Evolutionary conservation across 495 filamentous ascomycete genomes (phyloP).

Genomic region (Astrocystis sublimbata): DNA sequence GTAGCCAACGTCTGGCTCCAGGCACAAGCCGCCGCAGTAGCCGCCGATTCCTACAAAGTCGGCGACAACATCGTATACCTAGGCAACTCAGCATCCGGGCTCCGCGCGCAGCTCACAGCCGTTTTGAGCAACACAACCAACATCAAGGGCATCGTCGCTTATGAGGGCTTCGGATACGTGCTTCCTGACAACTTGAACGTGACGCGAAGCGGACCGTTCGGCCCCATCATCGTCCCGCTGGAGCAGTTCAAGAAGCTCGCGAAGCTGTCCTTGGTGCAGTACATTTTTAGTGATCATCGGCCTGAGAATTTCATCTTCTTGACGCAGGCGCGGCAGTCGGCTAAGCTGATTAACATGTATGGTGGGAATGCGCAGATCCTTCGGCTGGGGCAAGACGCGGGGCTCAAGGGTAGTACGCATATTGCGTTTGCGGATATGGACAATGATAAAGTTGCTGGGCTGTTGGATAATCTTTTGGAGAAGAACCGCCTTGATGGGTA

Average conservation of each 20-base stretch:
- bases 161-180: constrained; percentile 49
- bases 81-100: constrained; percentile 46
- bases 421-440: constrained; percentile 49
- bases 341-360: constrained; percentile 45
- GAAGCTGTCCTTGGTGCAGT: constrained; percentile 43
- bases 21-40: constrained; percentile 41
- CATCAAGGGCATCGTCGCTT: constrained; percentile 51
- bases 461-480: constrained; percentile 42
- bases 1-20: constrained; percentile 41
- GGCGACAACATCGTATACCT: constrained; percentile 47
- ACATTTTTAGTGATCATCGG: constrained; percentile 50
- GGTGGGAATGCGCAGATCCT: constrained; percentile 49
- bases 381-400: constrained; percentile 39
- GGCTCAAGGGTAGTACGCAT: constrained; percentile 46
- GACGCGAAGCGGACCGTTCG: constrained; percentile 34
- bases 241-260: constrained; percentile 51
- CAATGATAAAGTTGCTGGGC: constrained; percentile 43
- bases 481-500: constrained; percentile 40
- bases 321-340: constrained; percentile 33
- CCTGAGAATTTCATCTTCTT: constrained; percentile 33
- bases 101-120: constrained; percentile 46
- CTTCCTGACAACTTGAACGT: constrained; percentile 45
- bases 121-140: constrained; percentile 44
- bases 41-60: constrained; percentile 47
- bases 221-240: constrained; percentile 40